Percentiles rank a stretch among this genome's conserved stretches.
phyloP scores from a whole-genome alignment of 805 yeast species.

The Candida broadrunensis region DNA sequence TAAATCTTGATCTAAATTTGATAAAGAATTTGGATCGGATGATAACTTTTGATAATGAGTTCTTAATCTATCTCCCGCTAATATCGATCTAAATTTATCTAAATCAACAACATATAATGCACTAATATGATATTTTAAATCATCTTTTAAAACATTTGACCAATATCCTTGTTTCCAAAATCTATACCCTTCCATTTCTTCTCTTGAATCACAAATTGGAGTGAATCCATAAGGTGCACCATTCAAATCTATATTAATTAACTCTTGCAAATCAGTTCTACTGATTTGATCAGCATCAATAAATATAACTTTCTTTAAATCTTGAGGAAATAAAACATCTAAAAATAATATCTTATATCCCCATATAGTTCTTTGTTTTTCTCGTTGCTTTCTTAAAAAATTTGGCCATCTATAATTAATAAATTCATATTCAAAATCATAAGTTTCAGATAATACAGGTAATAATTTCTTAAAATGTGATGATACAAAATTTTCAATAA shows the following conservation, averaged over 20 bases:
- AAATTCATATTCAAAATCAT: slow-evolving; percentile 69
- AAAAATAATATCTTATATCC: slow-evolving; percentile 83
- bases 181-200: slow-evolving; percentile 77
- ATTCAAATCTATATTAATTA: slow-evolving; percentile 63
- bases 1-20: slow-evolving; percentile 87
- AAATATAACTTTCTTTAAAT: slow-evolving; percentile 71
- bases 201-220: slow-evolving; percentile 81
- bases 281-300: slow-evolving; percentile 86
- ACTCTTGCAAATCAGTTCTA: slow-evolving; percentile 68
- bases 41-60: slow-evolving; percentile 82
- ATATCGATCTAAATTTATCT: slow-evolving; percentile 54
- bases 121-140: slow-evolving; percentile 72
- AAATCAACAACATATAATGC: slow-evolving; percentile 84
- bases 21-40: slow-evolving; percentile 72
- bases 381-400: slow-evolving; percentile 80
- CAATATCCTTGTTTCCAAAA: slow-evolving; percentile 96
- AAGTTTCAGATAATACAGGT: slow-evolving; percentile 55
- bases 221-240: slow-evolving; percentile 86
- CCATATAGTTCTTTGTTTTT: slow-evolving; percentile 78
- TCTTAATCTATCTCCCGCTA: slow-evolving; percentile 79
- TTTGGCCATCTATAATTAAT: slow-evolving; percentile 91
- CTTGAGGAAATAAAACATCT: slow-evolving; percentile 83
- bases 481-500: slow-evolving; percentile 77
- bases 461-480: slow-evolving; percentile 60
- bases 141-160: slow-evolving; percentile 59